A percentile compares a stretch with the other conserved stretches of the same genome.
Conservation (phyloP, 192 early-diverging fungal genomes). For the Entomortierella parvispora region DNA sequence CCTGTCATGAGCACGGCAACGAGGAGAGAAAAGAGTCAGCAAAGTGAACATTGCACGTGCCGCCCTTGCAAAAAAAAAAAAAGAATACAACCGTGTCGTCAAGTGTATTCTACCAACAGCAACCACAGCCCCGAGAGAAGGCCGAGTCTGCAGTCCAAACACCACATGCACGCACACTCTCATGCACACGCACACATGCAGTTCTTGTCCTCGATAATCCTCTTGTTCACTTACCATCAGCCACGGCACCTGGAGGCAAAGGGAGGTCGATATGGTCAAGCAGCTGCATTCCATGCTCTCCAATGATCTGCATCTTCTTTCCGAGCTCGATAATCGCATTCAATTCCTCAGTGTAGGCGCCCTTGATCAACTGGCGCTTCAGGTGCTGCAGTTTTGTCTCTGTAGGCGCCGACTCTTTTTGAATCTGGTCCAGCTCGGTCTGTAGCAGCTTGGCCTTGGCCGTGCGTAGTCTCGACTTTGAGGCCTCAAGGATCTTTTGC, state of each 20-base stretch:
- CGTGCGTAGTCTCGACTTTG: conserved; percentile 30
- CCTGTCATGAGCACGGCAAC: too few species aligned
- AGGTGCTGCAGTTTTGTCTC: conserved; percentile 31
- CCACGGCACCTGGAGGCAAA: conserved; percentile 8
- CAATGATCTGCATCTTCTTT: conserved; percentile 53
- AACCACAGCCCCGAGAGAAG: too few species aligned
- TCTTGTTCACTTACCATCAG: conserved; percentile 32
- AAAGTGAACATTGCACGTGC: too few species aligned
- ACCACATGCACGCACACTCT: too few species aligned
- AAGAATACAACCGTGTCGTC: too few species aligned
- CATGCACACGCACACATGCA: too few species aligned
- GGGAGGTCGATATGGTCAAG: conserved; percentile 46
- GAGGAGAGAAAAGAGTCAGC: too few species aligned
- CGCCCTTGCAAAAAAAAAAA: too few species aligned
- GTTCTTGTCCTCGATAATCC: too few species aligned
- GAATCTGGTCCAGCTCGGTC: conserved; percentile 38
- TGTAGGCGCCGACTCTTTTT: conserved; percentile 33
- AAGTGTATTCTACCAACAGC: too few species aligned
- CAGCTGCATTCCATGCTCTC: conserved; percentile 44
- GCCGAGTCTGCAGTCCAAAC: too few species aligned
- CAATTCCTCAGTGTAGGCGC: conserved; percentile 40
- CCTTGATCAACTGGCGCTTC: conserved; percentile 42
- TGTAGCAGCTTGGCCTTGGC: conserved; percentile 36
- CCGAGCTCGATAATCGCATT: conserved; percentile 47
- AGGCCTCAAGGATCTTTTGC: conserved; percentile 36